A percentile compares a stretch with the other conserved stretches of the same genome.
These are phyloP conservation scores for Apiotrichum domesticum DNA, from an alignment of 1,284 basidiomycete species.

Conservation along the genomic window DNA sequence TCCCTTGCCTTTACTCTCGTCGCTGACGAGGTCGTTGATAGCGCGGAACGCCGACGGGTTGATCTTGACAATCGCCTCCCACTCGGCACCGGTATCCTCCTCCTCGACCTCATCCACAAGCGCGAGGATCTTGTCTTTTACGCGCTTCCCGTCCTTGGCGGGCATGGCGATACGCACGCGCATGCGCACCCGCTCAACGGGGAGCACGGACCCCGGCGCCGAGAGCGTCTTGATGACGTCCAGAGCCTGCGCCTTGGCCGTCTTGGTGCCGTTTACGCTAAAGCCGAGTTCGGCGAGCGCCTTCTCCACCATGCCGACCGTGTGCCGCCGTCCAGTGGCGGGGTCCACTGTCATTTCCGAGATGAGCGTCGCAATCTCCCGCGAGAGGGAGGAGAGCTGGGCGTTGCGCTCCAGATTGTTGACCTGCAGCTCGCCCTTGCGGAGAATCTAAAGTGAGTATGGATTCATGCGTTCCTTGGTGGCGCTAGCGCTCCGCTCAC, in stretches of 20 bases:
- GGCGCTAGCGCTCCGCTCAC: slow-evolving; percentile 46
- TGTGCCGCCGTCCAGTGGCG: slow-evolving; percentile 77
- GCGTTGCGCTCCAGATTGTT: slow-evolving; percentile 94
- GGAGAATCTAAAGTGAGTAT: slow-evolving; percentile 62
- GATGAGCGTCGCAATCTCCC: slow-evolving; percentile 90
- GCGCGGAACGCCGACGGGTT: slow-evolving; percentile 86
- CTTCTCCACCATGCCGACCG: slow-evolving; percentile 95
- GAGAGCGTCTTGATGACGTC: slow-evolving; percentile 85
- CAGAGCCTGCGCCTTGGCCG: slow-evolving; percentile 88
- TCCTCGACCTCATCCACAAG: slow-evolving; percentile 77
- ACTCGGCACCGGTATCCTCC: slow-evolving; percentile 69
- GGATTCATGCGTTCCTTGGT: not conserved
- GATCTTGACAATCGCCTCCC: slow-evolving; percentile 88
- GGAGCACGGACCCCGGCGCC: slow-evolving; percentile 57
- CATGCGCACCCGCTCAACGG: slow-evolving; percentile 90
- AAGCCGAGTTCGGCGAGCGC: slow-evolving; percentile 93
- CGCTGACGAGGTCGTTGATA: slow-evolving; percentile 82
- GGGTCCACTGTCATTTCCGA: slow-evolving; percentile 96
- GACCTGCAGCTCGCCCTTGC: slow-evolving; percentile 94
- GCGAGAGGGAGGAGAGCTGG: slow-evolving; percentile 73
- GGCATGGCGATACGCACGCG: slow-evolving; percentile 78
- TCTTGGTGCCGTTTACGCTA: slow-evolving; percentile 80
- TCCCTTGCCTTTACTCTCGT: slow-evolving; percentile 74
- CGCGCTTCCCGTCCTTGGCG: slow-evolving; percentile 60
- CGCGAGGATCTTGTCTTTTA: slow-evolving; percentile 67